These are phyloP conservation scores for Botrytis tulipae DNA, from an alignment of 2,329 filamentous ascomycete species.

Conservation along the genomic window DNA sequence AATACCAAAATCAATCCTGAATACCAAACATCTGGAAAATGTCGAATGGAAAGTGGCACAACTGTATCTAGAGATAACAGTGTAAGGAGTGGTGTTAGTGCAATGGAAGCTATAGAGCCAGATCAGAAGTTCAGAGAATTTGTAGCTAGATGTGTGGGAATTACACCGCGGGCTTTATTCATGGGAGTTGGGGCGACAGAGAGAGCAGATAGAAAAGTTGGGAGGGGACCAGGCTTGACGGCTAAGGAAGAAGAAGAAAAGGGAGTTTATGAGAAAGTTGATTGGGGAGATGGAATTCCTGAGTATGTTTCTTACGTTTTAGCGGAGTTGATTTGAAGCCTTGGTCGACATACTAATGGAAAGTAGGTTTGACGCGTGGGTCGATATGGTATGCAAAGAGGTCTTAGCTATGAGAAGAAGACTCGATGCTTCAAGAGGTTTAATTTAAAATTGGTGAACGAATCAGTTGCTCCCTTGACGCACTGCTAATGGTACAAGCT, in stretches of 20 bases:
- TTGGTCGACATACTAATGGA: not conserved
- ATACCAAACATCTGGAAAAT: not conserved
- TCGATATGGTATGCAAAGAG: conserved; percentile 18
- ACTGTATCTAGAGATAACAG: not conserved
- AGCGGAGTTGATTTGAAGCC: rapidly evolving
- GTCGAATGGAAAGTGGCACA: not conserved
- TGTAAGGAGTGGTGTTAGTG: not conserved
- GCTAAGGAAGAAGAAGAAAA: conserved; percentile 5
- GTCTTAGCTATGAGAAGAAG: conserved; percentile 12
- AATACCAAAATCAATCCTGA: not conserved
- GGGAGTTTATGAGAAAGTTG: not conserved
- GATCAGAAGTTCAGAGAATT: conserved; percentile 14
- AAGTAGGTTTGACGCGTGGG: conserved; percentile 8
- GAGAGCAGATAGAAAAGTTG: not conserved
- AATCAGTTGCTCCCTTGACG: not conserved
- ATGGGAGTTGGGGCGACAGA: conserved; percentile 11
- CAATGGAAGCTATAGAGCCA: conserved; percentile 1
- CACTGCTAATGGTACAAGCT: not conserved
- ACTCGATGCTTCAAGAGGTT: conserved; percentile 7
- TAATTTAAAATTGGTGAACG: not conserved
- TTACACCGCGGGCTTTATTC: not conserved
- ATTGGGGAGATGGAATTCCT: conserved; percentile 2
- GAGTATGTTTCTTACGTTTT: not conserved
- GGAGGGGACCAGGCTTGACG: conserved; percentile 2
- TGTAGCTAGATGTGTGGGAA: conserved; percentile 4